Conservation (phyloP, 2,329 filamentous ascomycete genomes). For the Xylaria sp. region DNA sequence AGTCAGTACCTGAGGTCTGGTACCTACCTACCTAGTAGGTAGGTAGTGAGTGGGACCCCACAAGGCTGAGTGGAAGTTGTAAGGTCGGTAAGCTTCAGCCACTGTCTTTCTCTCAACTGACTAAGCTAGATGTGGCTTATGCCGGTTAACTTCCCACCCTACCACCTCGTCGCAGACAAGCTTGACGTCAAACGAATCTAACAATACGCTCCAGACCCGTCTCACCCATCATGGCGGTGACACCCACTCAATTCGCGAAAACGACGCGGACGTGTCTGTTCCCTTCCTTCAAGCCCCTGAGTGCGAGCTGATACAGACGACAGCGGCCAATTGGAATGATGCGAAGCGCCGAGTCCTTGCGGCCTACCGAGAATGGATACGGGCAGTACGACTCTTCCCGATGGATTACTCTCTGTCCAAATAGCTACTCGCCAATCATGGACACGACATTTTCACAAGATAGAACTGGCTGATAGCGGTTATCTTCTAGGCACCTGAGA, state of each 20-base stretch:
- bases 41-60: background rate
- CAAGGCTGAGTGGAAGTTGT: background rate
- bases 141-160: constrained; percentile 10
- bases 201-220: constrained; percentile 37
- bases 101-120: constrained; percentile 10
- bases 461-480: background rate
- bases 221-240: constrained; percentile 74
- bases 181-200: constrained; percentile 39
- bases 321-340: constrained; percentile 88
- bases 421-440: background rate
- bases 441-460: background rate
- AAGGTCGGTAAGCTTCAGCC: background rate
- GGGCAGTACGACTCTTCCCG: constrained; percentile 69
- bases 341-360: constrained; percentile 84
- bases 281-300: constrained; percentile 1
- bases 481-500: constrained; percentile 77
- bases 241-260: constrained; percentile 88
- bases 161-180: constrained; percentile 21
- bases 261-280: constrained; percentile 75
- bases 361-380: constrained; percentile 93
- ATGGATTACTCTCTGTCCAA: constrained; percentile 7
- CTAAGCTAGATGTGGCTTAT: constrained; percentile 30
- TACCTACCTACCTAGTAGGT: too few species aligned
- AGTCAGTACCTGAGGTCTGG: too few species aligned
- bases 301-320: constrained; percentile 38